Base-by-base conservation (phyloP, 768 basidiomycete genomes). In the Lentinula aciculospora region DNA sequence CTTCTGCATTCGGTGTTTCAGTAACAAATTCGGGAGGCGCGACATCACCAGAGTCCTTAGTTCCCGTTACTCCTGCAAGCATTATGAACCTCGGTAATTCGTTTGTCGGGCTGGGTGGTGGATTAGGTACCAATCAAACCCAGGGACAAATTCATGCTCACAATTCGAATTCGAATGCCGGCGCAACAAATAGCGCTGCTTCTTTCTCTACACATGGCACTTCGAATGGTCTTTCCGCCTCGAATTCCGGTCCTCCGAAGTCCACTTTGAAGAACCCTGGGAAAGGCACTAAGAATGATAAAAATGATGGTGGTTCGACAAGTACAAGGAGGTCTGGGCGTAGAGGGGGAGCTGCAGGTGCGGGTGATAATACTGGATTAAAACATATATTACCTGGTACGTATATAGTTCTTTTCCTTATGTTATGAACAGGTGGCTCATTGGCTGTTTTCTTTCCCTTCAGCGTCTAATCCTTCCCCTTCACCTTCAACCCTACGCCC, bases 21-120 rank as follows among this genome's bases (percentile, higher is more conserved):
- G 49, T 36, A 17, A 44, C 50, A 31, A 46, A 37, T 39, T 59
- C 32, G 31, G 42, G 48, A 54, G 49, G 17, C 17, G 17, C 21
- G 9, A 13, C 45, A 9, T 13, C 19, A 10, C 40, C 44, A n/a
- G 46, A 48, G 6, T 58, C 53, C 67, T 68, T 85, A 60, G 82
- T 76, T 4, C 95, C 95, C 5, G 92, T 93, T 44, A 97, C 95
- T 0, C 95, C 95, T 0, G 89, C 92, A 0, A 90, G 85, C 58
- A 88, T 98, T 66, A 92, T 98, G 91, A 95, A 95, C 62, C 77
- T 98, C 6, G 85, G 86, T 9, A 34, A 34, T 17, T 53, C 51
- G 21, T 37, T 53, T 7, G 54, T 3, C 73, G 81, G 36, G 69
- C 88, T 2, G 82, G 85, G 4, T 72, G 81, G 53, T 75, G 79